Evolutionary conservation across 1,284 basidiomycete genomes (phyloP).

Genomic region (Singerocomus rubriflavus): DNA sequence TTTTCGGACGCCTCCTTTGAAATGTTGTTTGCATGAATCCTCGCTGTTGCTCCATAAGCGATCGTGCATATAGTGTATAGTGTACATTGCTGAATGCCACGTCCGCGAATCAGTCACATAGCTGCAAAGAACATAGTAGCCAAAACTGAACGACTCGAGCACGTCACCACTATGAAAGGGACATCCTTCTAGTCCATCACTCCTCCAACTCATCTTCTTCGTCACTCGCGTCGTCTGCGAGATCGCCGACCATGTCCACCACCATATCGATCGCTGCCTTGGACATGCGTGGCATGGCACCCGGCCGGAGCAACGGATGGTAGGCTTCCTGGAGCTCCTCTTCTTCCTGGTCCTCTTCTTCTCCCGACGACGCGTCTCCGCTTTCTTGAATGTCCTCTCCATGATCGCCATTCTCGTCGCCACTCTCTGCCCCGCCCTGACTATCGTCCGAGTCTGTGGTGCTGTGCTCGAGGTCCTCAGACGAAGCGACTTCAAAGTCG

Average conservation of each 20-base stretch:
- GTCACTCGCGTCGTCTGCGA: conserved; percentile 39
- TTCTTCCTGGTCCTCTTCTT: conserved; percentile 19
- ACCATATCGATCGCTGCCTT: conserved; percentile 60
- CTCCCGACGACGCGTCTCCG: conserved; percentile 29
- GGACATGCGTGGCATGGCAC: conserved; percentile 67
- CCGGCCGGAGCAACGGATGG: conserved; percentile 63
- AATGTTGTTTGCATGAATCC: too few species aligned
- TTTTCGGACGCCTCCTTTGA: too few species aligned
- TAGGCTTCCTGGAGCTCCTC: conserved; percentile 49
- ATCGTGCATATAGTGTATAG: too few species aligned
- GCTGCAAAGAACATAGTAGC: not conserved
- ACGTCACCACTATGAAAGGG: not conserved
- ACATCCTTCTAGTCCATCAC: conserved; percentile 9
- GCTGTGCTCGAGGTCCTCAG: conserved; percentile 32
- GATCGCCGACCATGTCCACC: conserved; percentile 58
- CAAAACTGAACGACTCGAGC: not conserved
- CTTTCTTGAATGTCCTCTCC: conserved; percentile 25
- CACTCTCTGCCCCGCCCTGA: conserved; percentile 17
- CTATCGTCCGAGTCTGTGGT: conserved; percentile 15
- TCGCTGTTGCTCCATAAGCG: too few species aligned
- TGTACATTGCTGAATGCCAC: not conserved
- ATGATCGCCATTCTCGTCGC: conserved; percentile 12
- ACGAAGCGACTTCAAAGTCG: conserved; percentile 40
- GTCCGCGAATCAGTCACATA: not conserved
- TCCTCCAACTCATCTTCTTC: conserved; percentile 42